Base-by-base conservation (phyloP, 2,329 filamentous ascomycete species). In the Plenodomus biglobosus region DNA sequence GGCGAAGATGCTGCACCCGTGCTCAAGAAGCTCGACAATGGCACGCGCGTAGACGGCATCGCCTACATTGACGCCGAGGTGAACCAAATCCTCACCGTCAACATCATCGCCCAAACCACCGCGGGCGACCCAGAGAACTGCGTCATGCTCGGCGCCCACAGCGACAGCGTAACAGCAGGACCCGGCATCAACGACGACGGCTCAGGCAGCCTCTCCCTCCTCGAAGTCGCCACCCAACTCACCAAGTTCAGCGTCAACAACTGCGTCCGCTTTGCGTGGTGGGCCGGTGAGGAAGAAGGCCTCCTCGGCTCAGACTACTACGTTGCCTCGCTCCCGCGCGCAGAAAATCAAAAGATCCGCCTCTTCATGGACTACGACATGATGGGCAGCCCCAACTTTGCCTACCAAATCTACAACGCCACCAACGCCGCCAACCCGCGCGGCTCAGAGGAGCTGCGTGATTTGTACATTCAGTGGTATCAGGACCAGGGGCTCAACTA, bases 1-100 rank as follows among this genome's bases (percentile, higher is more conserved):
- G 78, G 81, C 13, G 74, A 78, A 18, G 84, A 86, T 40, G 89
- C 78, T 44, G 79, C 80, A 1, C 75, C 86, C 21, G 66, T 69
- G 24, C 17, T 71, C 19, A 58, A 68, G 85, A 37, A 73, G 78
- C 56, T 78, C 78, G 53, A 74, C 87, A 46, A 74, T 77, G 56
- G 71, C 70, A 34, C 73, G 66, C 44, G 68, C 66, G 67, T 78
- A 1, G 68, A 70, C 34, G 75, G 66, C 15, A 71, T 69, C 17
- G 68, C 81, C 7, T 68, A 73, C 24, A 76, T 83, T 18, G 71
- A 80, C 41, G 71, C 76, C 27, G 63, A 75, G 50, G 68, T 78
- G 22, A 75, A 79, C 51, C 75, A 78, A 52, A 74, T 78, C 11
- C 74, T 75, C 2, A 82, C 80, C 51, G 66, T 61, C 51, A 74